Conservation (phyloP, 2,329 filamentous ascomycete species). For the Colletotrichum shisoi region DNA sequence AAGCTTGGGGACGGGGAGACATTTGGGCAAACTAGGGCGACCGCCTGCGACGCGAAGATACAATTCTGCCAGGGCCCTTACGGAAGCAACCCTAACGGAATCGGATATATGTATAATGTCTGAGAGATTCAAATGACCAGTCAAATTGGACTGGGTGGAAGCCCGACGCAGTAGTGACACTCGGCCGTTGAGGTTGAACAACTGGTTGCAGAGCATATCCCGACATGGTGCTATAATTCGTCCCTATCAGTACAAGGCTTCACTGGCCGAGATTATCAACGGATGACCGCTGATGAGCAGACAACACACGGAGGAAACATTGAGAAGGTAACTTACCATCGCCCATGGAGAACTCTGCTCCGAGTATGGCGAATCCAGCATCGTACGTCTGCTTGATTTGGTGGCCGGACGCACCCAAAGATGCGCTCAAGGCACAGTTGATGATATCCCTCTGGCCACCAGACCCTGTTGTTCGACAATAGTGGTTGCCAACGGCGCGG, state of each 20-base stretch:
- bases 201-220: constrained; percentile 44
- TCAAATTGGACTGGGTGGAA: constrained; percentile 33
- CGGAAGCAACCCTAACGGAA: constrained; percentile 45
- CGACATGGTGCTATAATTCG: constrained; percentile 41
- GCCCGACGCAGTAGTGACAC: constrained; percentile 44
- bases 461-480: constrained; percentile 40
- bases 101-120: constrained; percentile 49
- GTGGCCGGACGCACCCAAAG: constrained; percentile 46
- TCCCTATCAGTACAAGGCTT: constrained; percentile 40
- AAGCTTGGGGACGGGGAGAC: constrained; percentile 42
- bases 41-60: constrained; percentile 49
- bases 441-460: constrained; percentile 33
- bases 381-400: constrained; percentile 48
- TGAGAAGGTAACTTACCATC: constrained; percentile 45
- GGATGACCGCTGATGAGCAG: neutral
- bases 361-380: constrained; percentile 48
- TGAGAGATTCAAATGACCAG: constrained; percentile 46
- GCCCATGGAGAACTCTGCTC: constrained; percentile 48
- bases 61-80: constrained; percentile 49
- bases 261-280: neutral
- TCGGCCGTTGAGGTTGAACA: constrained; percentile 43
- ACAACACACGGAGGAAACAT: neutral
- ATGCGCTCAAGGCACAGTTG: constrained; percentile 49
- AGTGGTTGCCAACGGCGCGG: constrained; percentile 48
- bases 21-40: constrained; percentile 44